Base-by-base conservation (phyloP, 805 yeast species). In the Diddensiella transvaalensis region DNA sequence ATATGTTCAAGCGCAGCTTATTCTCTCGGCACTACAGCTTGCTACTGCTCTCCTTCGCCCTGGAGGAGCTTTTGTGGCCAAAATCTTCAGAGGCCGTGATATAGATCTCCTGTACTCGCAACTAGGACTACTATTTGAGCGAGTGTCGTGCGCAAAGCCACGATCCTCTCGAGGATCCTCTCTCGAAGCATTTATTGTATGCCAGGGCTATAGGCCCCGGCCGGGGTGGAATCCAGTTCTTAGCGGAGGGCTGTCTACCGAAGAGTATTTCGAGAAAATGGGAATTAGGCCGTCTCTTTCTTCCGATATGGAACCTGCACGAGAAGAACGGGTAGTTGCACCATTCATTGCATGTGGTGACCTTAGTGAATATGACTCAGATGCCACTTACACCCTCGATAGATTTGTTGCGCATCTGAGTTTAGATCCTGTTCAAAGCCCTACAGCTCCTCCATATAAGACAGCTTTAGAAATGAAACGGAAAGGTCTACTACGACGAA, bases 281-380 rank as follows among this genome's bases (percentile, higher is more conserved):
- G 76, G 70, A 42, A 17, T 44, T 39, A 15, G 51, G 41, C 48
- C 42, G 19, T 47, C 54, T 2, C 30, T 41, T 10, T 15, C 19
- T 10, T 30, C n/a, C 3, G 44, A 51, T 15, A 13, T 44, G 11
- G 40, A 36, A 3, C 29, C 41, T 2, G 57, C 52, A 19, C 35
- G 44, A 3, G 93, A 85, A 56, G 87, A 84, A 54, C 71, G 97
- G 53, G 66, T 71, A 8, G 79, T 93, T 21, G 97, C 96, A 0
- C 88, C 89, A n/a, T 91, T 91, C 59, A 72, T 93, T 50, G 96
- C 98, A 0, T 93, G 99, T 68, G 99, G 99, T 36, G 96, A 89
- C 60, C 73, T 93, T 49, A 75, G 81, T 38, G 85, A 85, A 57
- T 85, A 83, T 45, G 99, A 93, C 65, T 87, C 96, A 0, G 99